These are phyloP conservation scores for Ophiostoma novo-ulmi DNA, from an alignment of 2,329 filamentous ascomycete genomes.

Conservation along the genomic window DNA sequence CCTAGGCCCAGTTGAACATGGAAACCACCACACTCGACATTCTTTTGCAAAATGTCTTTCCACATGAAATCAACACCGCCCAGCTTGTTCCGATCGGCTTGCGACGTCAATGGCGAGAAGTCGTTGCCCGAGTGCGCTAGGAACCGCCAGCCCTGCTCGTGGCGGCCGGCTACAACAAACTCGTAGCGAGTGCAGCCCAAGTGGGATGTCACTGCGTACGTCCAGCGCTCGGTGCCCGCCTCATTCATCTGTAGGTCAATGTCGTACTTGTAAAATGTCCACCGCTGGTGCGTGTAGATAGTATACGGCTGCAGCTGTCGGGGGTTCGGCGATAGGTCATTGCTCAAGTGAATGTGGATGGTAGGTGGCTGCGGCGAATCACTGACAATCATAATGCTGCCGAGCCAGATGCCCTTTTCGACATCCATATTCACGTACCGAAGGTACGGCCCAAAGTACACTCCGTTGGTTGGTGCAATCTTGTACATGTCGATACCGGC, in stretches of 20 bases:
- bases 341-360: conserved; percentile 87
- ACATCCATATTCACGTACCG: conserved; percentile 97
- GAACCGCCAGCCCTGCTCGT: conserved; percentile 92
- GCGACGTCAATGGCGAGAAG: conserved; percentile 80
- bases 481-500: conserved; percentile 94
- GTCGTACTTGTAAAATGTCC: conserved; percentile 95
- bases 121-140: conserved; percentile 95
- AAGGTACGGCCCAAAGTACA: conserved; percentile 96
- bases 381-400: conserved; percentile 88
- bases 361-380: conserved; percentile 89
- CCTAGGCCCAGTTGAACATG: conserved; percentile 89
- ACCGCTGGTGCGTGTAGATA: conserved; percentile 85
- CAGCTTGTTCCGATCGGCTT: conserved; percentile 76
- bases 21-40: conserved; percentile 91
- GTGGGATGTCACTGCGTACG: conserved; percentile 95
- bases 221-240: conserved; percentile 77
- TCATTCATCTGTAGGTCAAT: conserved; percentile 88
- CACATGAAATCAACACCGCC: conserved; percentile 95
- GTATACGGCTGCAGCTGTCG: conserved; percentile 75
- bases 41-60: conserved; percentile 98
- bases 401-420: conserved; percentile 83
- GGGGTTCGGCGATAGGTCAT: conserved; percentile 87
- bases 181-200: conserved; percentile 97
- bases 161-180: conserved; percentile 84
- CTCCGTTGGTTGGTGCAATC: conserved; percentile 85